Evolutionary conservation across 164 flowering plant species (phyloP).

Genomic region (Hamamelis virginiana): DNA sequence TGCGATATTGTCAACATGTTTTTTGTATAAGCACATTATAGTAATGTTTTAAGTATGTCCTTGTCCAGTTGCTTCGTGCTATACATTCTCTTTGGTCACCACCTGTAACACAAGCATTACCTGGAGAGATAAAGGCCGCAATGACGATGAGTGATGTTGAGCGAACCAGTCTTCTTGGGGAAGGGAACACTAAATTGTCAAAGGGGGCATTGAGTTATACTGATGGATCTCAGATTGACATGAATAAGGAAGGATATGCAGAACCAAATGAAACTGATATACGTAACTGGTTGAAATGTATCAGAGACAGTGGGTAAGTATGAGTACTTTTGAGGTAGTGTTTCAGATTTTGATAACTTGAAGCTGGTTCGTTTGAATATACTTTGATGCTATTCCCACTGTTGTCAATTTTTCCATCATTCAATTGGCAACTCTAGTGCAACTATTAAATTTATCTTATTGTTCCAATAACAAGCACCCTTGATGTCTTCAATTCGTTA

Average conservation of each 20-base stretch:
- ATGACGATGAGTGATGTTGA: slow-evolving; percentile 76
- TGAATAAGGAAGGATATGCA: slow-evolving; percentile 47
- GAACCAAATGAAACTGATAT: slow-evolving; percentile 78
- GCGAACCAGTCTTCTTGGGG: slow-evolving; percentile 76
- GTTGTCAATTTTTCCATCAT: neutral
- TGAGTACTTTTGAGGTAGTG: neutral
- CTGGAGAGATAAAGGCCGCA: slow-evolving; percentile 76
- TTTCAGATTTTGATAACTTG: neutral
- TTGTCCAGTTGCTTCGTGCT: slow-evolving; percentile 77
- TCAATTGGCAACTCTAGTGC: neutral
- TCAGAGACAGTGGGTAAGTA: slow-evolving; percentile 96
- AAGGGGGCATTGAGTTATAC: slow-evolving; percentile 48
- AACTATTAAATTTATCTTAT: too few species aligned
- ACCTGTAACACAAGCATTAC: slow-evolving; percentile 57
- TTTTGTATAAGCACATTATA: too few species aligned
- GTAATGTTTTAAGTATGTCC: too few species aligned
- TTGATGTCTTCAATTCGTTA: too few species aligned
- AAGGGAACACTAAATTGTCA: slow-evolving; percentile 51
- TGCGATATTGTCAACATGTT: neutral
- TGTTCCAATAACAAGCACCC: too few species aligned
- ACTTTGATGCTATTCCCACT: neutral
- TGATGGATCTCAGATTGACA: slow-evolving; percentile 56
- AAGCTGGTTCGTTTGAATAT: neutral
- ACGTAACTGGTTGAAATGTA: slow-evolving; percentile 91
- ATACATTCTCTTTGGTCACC: slow-evolving; percentile 95